Percentiles rank a stretch among this genome's conserved stretches.
These are phyloP conservation scores for Clarkia xantiana DNA, from an alignment of 345 rosid species.

Conservation along the genomic window DNA sequence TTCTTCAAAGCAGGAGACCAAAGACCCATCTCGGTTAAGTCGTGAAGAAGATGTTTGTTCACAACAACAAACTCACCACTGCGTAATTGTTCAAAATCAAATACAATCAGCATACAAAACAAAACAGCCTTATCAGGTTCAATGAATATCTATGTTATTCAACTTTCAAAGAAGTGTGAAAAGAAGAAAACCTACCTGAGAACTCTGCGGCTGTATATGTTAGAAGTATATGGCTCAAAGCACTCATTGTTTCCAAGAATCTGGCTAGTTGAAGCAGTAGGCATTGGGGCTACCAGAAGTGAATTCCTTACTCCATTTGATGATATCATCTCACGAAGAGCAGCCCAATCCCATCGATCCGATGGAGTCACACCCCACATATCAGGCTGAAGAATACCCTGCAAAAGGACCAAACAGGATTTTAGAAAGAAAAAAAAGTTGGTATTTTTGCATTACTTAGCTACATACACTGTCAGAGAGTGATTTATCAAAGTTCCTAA, in stretches of 20 bases:
- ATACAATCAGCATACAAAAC: not conserved
- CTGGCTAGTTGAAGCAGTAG: conserved; percentile 35
- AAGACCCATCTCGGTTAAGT: conserved; percentile 8
- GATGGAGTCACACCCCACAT: conserved; percentile 85
- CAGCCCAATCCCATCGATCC: conserved; percentile 61
- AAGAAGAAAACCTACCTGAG: conserved; percentile 15
- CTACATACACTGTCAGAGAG: too few species aligned
- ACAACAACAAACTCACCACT: conserved; percentile 2
- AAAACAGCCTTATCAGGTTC: too few species aligned
- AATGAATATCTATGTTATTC: not conserved
- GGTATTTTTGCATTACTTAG: too few species aligned
- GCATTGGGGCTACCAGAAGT: conserved; percentile 88
- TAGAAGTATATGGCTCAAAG: conserved; percentile 89
- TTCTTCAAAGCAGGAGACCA: conserved; percentile 82
- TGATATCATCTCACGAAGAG: conserved; percentile 44
- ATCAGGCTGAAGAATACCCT: conserved; percentile 93
- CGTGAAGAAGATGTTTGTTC: conserved; percentile 1
- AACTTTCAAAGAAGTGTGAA: not conserved
- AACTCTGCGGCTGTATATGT: not conserved
- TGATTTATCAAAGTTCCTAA: too few species aligned
- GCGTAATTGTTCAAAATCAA: not conserved
- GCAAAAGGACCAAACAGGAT: not conserved
- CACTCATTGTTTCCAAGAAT: conserved; percentile 52
- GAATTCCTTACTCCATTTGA: conserved; percentile 82
- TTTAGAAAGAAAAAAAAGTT: too few species aligned